Percentiles rank a stretch among this genome's conserved stretches.
Conservation (phyloP, 345 rosid genomes). For the Hibiscus trionum region DNA sequence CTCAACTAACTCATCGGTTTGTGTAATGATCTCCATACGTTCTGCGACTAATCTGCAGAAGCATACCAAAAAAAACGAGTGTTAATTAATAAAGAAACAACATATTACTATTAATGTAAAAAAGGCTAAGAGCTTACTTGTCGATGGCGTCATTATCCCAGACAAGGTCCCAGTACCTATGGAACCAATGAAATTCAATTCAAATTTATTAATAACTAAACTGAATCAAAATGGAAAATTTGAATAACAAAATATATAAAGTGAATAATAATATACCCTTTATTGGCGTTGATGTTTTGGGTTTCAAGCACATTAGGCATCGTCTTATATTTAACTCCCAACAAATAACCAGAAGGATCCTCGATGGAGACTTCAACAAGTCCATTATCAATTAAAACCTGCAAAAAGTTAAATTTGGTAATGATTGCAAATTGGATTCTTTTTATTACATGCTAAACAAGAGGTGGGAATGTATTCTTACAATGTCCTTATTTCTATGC, state of each 20-base stretch:
- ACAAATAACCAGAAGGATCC: constrained; percentile 49
- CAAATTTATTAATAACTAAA: not conserved
- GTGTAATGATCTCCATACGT: constrained; percentile 35
- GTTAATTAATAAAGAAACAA: not conserved
- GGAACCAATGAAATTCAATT: not conserved
- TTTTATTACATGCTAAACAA: too few relatives aligned
- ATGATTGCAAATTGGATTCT: too few relatives aligned
- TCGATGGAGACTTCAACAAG: constrained; percentile 49
- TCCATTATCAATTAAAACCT: constrained; percentile 76
- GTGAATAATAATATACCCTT: constrained; percentile 61
- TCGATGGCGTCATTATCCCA: constrained; percentile 51
- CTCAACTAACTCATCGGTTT: constrained; percentile 52
- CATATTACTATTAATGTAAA: not conserved
- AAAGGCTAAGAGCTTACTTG: constrained; percentile 18
- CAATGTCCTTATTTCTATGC: not conserved
- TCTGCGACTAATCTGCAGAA: constrained; percentile 45
- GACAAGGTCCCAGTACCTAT: constrained; percentile 82
- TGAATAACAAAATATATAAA: not conserved
- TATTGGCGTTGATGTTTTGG: constrained; percentile 20
- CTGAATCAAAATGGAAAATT: not conserved
- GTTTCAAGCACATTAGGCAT: constrained; percentile 46
- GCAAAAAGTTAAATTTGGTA: constrained; percentile 3
- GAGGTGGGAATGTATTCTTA: not conserved
- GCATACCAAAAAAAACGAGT: not conserved
- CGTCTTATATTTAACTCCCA: constrained; percentile 51